A percentile compares a stretch with the other conserved stretches of the same genome.
phyloP scores from a whole-genome alignment of 139 green algal genomes.

The Micromonas commoda region DNA sequence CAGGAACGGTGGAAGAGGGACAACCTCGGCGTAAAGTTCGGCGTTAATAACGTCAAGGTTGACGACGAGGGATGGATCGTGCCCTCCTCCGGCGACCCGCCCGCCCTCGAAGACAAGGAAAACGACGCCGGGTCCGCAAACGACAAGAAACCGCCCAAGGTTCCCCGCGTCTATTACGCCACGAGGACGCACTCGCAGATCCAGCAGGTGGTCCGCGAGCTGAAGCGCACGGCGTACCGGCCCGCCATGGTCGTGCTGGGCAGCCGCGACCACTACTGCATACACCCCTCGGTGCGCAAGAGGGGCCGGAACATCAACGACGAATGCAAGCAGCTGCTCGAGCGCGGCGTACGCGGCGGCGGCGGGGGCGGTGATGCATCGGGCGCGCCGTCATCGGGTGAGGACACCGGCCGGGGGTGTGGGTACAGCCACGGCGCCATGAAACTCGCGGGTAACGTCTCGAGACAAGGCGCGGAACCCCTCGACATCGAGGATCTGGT shows the following conservation, averaged over 20 bases:
- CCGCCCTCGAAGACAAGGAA: not conserved
- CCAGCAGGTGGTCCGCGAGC: conserved; percentile 74
- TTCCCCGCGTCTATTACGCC: conserved; percentile 65
- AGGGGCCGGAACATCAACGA: conserved; percentile 52
- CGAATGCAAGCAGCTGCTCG: conserved; percentile 66
- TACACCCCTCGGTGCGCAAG: conserved; percentile 57
- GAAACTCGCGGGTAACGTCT: not conserved
- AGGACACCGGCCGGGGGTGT: not conserved
- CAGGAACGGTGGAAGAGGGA: conserved; percentile 38
- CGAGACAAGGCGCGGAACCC: conserved; percentile 27
- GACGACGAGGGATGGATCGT: conserved; percentile 24
- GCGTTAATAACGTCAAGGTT: conserved; percentile 17
- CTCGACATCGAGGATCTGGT: conserved; percentile 90
- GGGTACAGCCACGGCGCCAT: not conserved
- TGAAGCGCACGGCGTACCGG: conserved; percentile 73
- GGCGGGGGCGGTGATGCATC: not conserved
- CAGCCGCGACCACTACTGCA: conserved; percentile 75
- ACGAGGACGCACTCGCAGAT: conserved; percentile 86
- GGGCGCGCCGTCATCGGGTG: not conserved
- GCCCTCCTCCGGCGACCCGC: not conserved
- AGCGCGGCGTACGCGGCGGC: not conserved
- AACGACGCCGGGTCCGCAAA: conserved; percentile 6
- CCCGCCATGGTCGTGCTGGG: conserved; percentile 83
- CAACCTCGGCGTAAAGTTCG: not conserved
- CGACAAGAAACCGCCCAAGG: not conserved